A percentile compares a stretch with the other conserved stretches of the same genome.
Conservation (phyloP, 1,139 yeast genomes). For the Wickerhamomyces sp. region DNA sequence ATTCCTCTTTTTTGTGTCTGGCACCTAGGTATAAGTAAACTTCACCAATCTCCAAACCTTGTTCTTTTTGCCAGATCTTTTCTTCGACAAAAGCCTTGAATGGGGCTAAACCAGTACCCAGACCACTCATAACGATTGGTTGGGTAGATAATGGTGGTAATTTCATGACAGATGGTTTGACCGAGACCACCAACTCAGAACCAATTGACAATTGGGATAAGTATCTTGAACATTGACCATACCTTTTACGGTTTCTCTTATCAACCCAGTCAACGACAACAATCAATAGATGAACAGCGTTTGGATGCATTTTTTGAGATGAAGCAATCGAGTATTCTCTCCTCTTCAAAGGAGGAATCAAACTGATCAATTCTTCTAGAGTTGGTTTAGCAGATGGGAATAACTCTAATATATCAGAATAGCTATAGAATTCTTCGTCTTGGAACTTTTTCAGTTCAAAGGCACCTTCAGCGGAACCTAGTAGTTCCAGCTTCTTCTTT, state of each 20-base stretch:
- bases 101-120: constrained; percentile 98
- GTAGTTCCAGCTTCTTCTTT: constrained; percentile 51
- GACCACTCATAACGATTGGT: constrained; percentile 95
- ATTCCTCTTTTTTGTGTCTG: constrained; percentile 93
- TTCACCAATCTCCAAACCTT: constrained; percentile 87
- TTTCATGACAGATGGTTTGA: constrained; percentile 96
- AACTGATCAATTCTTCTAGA: constrained; percentile 62
- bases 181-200: constrained; percentile 85
- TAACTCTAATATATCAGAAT: constrained; percentile 75
- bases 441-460: constrained; percentile 79
- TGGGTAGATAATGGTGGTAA: constrained; percentile 81
- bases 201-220: constrained; percentile 77
- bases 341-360: constrained; percentile 86
- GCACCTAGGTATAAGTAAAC: constrained; percentile 88
- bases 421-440: constrained; percentile 78
- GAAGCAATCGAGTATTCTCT: constrained; percentile 99
- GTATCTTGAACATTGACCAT: constrained; percentile 92
- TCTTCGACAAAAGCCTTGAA: constrained; percentile 97
- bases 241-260: constrained; percentile 78
- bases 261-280: constrained; percentile 98
- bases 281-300: constrained; percentile 84
- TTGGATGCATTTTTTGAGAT: constrained; percentile 87
- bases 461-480: constrained; percentile 80
- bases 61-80: constrained; percentile 87
- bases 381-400: constrained; percentile 81